Evolutionary conservation across 2,329 filamentous ascomycete genomes (phyloP), one percentile per base, ranked within the genome.

Genomic region (Penicillium psychrosexuale): DNA sequence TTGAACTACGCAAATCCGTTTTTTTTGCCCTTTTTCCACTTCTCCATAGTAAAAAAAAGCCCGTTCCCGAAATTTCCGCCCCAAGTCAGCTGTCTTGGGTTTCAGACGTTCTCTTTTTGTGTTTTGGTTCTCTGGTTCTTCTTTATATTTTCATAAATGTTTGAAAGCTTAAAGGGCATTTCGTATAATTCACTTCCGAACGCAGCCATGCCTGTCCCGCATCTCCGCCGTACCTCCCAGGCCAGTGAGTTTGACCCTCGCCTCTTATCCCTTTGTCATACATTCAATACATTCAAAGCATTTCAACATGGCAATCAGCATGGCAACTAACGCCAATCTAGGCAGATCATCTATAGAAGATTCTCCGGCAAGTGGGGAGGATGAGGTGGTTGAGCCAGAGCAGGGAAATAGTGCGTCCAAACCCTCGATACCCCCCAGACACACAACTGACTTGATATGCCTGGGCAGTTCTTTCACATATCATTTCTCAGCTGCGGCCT

Each of bases 401-500:
- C 91, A 97, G 81, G 91, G 92, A 77, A 97, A 93, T 82, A 89
- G 91, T 96, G 22, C 51, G 30, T 37, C 12, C 15, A 45, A 45
- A 39, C 15, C 38, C 38, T 8, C 17, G 37, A 8, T 2, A 28
- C 27, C 27, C 27, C 6, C 19, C 22, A 42, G 36, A 55, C 11
- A 55, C 42, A 48, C 40, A 33, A 33, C 33, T 55, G 24, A 57
- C 55, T 33, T n/a, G 15, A 33, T 15, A 28, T 30, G 31, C 11
- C 15, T 8, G 2, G 12, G 5, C 69, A 96, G 94, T 99, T 69
- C 88, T 99, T 64, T 90, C 87, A 56, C 93, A 97, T 77, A 96
- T 99, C 76, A 97, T 99, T 70, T 96, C 92, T 49, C 94, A 99
- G 77, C 82, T 99, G 60, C 89, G 94, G 60, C 94, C 94, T 12